A percentile compares a stretch with the other conserved stretches of the same genome.
Conservation (phyloP, 169 alveolate species). For the Eimeria praecox region DNA sequence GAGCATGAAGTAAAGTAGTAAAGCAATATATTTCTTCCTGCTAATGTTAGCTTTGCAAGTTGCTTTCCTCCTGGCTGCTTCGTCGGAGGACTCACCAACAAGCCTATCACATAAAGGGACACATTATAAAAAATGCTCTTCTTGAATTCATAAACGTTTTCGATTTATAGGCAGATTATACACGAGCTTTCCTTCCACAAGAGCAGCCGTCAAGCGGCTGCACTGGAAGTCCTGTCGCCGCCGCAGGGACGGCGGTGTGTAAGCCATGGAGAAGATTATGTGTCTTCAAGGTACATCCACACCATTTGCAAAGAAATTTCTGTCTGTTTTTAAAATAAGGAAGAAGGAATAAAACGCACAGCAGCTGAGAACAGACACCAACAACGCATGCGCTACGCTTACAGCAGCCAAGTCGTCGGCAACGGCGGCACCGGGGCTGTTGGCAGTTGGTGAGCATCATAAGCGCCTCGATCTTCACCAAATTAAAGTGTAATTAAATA, state of each 20-base stretch:
- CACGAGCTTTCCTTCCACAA: neutral
- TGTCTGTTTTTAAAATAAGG: neutral
- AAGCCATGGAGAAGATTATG: neutral
- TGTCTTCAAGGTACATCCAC: neutral
- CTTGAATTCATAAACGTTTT: neutral
- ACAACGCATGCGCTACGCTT: neutral
- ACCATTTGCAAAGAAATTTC: neutral
- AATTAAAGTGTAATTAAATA: neutral
- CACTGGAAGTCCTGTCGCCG: neutral
- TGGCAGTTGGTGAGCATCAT: neutral
- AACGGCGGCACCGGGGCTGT: conserved; percentile 63
- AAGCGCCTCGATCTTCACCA: neutral
- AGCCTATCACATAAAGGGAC: neutral
- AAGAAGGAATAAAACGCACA: neutral
- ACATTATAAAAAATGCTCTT: neutral
- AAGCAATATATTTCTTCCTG: too few species aligned
- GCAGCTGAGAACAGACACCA: neutral
- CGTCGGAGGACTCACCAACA: neutral
- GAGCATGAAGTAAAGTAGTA: too few species aligned
- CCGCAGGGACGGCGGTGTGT: neutral
- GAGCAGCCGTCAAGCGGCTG: neutral
- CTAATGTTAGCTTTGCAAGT: neutral
- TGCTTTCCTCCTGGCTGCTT: neutral
- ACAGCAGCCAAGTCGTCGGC: conserved; percentile 34
- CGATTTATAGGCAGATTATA: neutral